Evolutionary conservation across 2,329 filamentous ascomycete species (phyloP).

Genomic region (Thermothelomyces thermophilus): DNA sequence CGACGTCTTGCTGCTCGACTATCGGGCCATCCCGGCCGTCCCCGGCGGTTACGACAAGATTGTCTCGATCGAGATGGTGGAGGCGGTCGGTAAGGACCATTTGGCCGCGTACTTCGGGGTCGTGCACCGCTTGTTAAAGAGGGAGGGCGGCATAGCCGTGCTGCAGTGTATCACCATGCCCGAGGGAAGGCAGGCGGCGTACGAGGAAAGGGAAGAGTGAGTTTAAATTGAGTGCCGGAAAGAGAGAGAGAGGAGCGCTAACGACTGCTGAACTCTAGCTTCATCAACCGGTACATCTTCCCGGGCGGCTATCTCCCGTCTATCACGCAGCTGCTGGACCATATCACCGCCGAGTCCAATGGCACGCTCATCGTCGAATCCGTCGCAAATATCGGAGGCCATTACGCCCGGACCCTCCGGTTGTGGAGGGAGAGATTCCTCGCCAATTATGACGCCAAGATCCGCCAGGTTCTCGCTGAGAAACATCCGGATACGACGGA

Average conservation of each 20-base stretch:
- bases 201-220: conserved; percentile 58
- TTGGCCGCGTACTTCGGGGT: conserved; percentile 61
- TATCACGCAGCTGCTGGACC: conserved; percentile 48
- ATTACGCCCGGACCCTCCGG: conserved; percentile 63
- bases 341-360: conserved; percentile 54
- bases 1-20: conserved; percentile 61
- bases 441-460: conserved; percentile 52
- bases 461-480: conserved; percentile 51
- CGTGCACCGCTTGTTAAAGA: conserved; percentile 58
- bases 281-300: conserved; percentile 73
- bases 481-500: conserved; percentile 55
- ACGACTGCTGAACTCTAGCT: conserved; percentile 32
- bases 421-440: conserved; percentile 63
- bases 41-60: conserved; percentile 55
- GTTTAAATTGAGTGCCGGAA: conserved; percentile 16
- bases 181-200: conserved; percentile 58
- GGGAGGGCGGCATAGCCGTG: conserved; percentile 57
- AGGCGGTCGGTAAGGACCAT: conserved; percentile 64
- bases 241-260: neutral
- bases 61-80: conserved; percentile 71
- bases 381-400: conserved; percentile 66
- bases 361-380: conserved; percentile 59
- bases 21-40: conserved; percentile 41
- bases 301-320: conserved; percentile 66
- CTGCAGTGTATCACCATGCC: conserved; percentile 77